Evolutionary conservation across 2,329 filamentous ascomycete genomes (phyloP).

Genomic region (Diaporthe helianthi): DNA sequence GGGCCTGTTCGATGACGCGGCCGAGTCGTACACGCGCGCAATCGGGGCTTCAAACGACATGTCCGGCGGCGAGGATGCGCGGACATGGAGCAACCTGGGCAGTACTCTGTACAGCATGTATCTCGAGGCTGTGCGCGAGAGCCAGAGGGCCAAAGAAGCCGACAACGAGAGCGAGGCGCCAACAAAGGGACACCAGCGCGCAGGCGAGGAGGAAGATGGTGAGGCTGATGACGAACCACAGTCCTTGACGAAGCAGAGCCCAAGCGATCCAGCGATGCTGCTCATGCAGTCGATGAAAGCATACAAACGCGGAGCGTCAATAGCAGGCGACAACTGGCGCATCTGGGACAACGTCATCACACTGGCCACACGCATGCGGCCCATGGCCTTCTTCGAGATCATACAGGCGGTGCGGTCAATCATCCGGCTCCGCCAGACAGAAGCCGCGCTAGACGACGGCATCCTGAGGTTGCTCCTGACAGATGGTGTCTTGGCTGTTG

Average conservation of each 20-base stretch:
- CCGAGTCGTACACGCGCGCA: constrained; percentile 81
- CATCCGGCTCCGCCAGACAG: constrained; percentile 78
- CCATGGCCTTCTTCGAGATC: constrained; percentile 78
- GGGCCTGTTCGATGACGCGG: constrained; percentile 77
- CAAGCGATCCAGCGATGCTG: constrained; percentile 63
- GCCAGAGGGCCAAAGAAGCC: constrained; percentile 40
- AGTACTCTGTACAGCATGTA: constrained; percentile 79
- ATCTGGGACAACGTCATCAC: constrained; percentile 98
- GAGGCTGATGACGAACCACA: constrained; percentile 37
- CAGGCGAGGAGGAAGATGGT: constrained; percentile 43
- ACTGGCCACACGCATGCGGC: constrained; percentile 78
- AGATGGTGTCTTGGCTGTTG: constrained; percentile 64
- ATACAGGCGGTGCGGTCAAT: constrained; percentile 77
- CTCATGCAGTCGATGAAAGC: constrained; percentile 80
- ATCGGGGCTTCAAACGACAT: constrained; percentile 68
- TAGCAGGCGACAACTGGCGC: constrained; percentile 85
- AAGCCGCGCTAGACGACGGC: constrained; percentile 78
- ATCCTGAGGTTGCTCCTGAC: constrained; percentile 76
- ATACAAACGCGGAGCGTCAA: constrained; percentile 83
- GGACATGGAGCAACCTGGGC: constrained; percentile 94
- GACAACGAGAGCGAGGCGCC: constrained; percentile 35
- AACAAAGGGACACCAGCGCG: constrained; percentile 30
- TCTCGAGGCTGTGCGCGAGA: constrained; percentile 55
- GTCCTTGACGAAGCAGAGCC: constrained; percentile 30
- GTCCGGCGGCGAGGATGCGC: constrained; percentile 85